Base-by-base conservation (phyloP, 2,329 filamentous ascomycete genomes). In the Fusarium marasasianum region DNA sequence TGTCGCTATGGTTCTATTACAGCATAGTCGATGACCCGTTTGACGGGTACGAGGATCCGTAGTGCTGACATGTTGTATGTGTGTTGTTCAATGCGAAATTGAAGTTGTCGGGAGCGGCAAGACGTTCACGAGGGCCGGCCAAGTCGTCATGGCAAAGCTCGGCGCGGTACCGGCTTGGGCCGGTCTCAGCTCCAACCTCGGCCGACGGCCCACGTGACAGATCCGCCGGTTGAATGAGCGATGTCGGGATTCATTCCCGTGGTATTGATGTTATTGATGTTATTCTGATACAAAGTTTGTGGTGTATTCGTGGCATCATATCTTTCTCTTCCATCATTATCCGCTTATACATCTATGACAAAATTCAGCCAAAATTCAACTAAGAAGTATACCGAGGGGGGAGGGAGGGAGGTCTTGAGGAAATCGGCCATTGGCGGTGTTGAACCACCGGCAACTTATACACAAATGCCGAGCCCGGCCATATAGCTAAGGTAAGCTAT, bases 1-100 rank as follows among this genome's bases (percentile, higher is more conserved):
- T 55, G 17, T 58, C 67, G 51, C 57, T 57, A 50, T 8, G 14
- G 22, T 40, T 54, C 15, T 17, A 91, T 81, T 85, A 94, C 93
- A 78, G 93, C 92, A 89, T 94, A 95, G 88, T 95, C 93, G 86
- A 95, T 94, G 57, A 95, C 93, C 90, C 93, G 87, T 87, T 95
- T 95, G 54, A 95, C 86, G 83, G 93, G 93, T 8, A 95, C 93
- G 72, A 95, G 88, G 83, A 95, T 95, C 82, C 92, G 87, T 78
- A 94, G 84, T 63, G 89, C 86, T 78, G 90, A 90, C 90, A 91
- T 91, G 73, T 76, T 72, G 70, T 63, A 29, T 58, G 79, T 76
- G 75, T 77, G 75, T 71, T 75, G 77, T 67, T 73, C 75, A 78
- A 78, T 79, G 71, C 61, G 50, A 62, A 60, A 56, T 68, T 47